Percentiles rank a stretch among this genome's conserved stretches.
phyloP scores from a whole-genome alignment of 495 filamentous ascomycete genomes.

The Niebla homalea region DNA sequence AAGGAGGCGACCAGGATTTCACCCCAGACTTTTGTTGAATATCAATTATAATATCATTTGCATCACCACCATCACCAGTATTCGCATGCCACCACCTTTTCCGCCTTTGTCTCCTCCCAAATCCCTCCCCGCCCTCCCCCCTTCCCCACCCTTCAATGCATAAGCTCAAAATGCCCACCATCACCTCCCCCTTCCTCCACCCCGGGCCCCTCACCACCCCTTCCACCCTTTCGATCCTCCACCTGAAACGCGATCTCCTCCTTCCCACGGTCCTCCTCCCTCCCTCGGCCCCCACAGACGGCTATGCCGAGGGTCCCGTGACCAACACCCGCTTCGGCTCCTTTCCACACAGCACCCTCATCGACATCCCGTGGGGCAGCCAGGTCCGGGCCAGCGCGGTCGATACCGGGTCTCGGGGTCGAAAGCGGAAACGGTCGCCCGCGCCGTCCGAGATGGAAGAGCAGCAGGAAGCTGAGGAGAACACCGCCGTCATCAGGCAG shows the following conservation, averaged over 20 bases:
- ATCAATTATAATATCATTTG: too few relatives aligned
- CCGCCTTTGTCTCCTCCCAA: too few relatives aligned
- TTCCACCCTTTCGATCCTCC: slow-evolving; percentile 58
- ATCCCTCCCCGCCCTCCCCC: too few relatives aligned
- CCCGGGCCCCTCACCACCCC: slow-evolving; percentile 42
- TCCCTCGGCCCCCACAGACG: slow-evolving; percentile 45
- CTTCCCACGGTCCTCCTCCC: slow-evolving; percentile 58
- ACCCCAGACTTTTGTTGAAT: too few relatives aligned
- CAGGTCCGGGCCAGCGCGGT: slow-evolving; percentile 83
- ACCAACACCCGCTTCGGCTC: slow-evolving; percentile 90
- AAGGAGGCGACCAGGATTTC: too few relatives aligned
- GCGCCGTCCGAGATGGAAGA: slow-evolving; percentile 23
- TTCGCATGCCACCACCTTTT: too few relatives aligned
- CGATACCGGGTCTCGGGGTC: slow-evolving; percentile 70
- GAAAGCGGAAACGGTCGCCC: slow-evolving; percentile 26
- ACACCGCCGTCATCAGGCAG: too few relatives aligned
- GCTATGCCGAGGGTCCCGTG: slow-evolving; percentile 70
- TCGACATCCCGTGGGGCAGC: slow-evolving; percentile 74
- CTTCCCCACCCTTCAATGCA: too few relatives aligned
- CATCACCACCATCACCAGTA: too few relatives aligned
- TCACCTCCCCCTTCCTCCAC: slow-evolving; percentile 55
- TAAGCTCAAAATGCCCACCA: too few relatives aligned
- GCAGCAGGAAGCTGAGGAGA: slow-evolving; percentile 24
- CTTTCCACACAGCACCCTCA: slow-evolving; percentile 80
- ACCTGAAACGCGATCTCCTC: slow-evolving; percentile 71